Evolutionary conservation across 140 eudicot genomes (phyloP).

Genomic region (Cichorium intybus): DNA sequence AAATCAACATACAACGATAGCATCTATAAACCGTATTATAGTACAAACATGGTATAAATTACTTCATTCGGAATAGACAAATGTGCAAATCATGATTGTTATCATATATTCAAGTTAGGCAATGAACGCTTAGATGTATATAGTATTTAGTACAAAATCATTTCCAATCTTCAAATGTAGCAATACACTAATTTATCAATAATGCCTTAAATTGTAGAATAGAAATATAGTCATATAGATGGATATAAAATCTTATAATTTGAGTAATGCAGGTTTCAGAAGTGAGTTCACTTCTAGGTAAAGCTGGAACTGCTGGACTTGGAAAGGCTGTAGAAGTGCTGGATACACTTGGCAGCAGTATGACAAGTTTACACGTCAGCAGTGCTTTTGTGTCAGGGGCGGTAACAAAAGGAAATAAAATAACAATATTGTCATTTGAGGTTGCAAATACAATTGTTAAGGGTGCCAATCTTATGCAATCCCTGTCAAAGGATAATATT

Average conservation of each 20-base stretch:
- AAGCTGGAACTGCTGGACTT: constrained; percentile 85
- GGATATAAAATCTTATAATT: constrained; percentile 1
- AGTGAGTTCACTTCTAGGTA: constrained; percentile 84
- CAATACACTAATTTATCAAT: too few species aligned
- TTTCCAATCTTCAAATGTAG: too few species aligned
- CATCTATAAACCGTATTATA: background rate
- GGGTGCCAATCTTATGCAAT: constrained; percentile 92
- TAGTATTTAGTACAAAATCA: too few species aligned
- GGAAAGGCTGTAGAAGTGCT: constrained; percentile 99
- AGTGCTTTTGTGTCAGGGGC: constrained; percentile 89
- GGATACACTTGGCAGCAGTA: constrained; percentile 99
- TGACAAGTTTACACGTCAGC: constrained; percentile 80
- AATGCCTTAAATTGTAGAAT: too few species aligned
- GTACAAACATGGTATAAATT: background rate
- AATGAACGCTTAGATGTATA: too few species aligned
- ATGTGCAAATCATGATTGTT: too few species aligned
- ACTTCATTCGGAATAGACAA: background rate
- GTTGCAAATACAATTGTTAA: constrained; percentile 93
- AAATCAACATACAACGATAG: background rate
- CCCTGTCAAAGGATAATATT: constrained; percentile 80
- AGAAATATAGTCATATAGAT: too few species aligned
- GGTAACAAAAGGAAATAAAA: constrained; percentile 77
- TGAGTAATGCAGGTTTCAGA: constrained; percentile 75
- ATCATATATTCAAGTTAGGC: too few species aligned
- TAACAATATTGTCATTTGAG: constrained; percentile 86